Percentiles rank a stretch among this genome's conserved stretches.
Conservation (phyloP, 768 basidiomycete genomes). For the Boletus rufocinnamomeus region DNA sequence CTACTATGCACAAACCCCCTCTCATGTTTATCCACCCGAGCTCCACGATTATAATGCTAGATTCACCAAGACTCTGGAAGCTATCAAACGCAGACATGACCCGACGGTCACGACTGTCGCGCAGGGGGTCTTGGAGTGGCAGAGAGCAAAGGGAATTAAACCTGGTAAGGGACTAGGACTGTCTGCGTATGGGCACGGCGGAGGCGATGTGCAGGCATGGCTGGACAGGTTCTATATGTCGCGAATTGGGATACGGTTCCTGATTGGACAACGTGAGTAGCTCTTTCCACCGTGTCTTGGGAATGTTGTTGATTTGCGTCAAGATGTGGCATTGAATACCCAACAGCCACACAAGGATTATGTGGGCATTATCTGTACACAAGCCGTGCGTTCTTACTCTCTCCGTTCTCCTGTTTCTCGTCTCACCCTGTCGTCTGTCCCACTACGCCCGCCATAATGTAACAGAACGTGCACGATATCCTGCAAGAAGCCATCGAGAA, state of each 20-base stretch:
- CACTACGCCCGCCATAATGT: neutral
- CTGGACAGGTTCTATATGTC: conserved; percentile 96
- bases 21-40: conserved; percentile 84
- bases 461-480: conserved; percentile 91
- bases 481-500: conserved; percentile 99
- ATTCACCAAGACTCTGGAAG: conserved; percentile 84
- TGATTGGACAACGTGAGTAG: conserved; percentile 90
- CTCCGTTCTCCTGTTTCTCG: neutral
- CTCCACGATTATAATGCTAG: conserved; percentile 89
- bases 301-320: conserved; percentile 5
- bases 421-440: neutral
- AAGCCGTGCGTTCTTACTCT: conserved; percentile 58
- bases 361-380: conserved; percentile 96
- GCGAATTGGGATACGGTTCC: conserved; percentile 92
- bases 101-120: conserved; percentile 97
- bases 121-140: conserved; percentile 97
- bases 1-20: conserved; percentile 80
- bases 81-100: conserved; percentile 93
- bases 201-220: conserved; percentile 91
- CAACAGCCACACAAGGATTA: conserved; percentile 88
- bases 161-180: conserved; percentile 31
- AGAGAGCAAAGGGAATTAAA: conserved; percentile 48
- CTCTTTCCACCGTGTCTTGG: neutral
- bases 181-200: conserved; percentile 57
- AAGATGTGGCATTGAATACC: conserved; percentile 93